A percentile compares a stretch with the other conserved stretches of the same genome.
These are phyloP conservation scores for Carex kokanica DNA, from an alignment of 176 grass and related monocot genomes.

Conservation along the genomic window DNA sequence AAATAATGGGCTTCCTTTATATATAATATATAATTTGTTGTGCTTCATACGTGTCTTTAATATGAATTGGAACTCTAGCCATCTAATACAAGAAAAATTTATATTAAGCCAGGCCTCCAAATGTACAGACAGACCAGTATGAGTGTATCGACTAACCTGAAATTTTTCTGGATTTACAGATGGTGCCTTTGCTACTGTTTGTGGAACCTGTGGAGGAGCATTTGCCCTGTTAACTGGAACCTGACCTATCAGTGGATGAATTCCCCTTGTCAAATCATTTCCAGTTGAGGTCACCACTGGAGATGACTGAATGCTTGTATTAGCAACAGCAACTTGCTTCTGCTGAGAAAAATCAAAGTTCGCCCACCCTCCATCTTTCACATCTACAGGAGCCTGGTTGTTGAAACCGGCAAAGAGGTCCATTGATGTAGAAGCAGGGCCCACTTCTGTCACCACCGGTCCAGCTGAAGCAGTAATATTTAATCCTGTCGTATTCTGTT, in stretches of 20 bases:
- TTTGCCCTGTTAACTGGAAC: constrained; percentile 2
- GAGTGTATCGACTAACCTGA: constrained; percentile 23
- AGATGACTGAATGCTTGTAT: constrained; percentile 36
- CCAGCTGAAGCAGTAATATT: neutral
- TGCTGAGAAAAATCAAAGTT: constrained; percentile 63
- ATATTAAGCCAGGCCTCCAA: neutral
- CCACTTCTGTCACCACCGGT: neutral
- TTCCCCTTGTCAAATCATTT: constrained; percentile 33
- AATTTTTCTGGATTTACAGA: constrained; percentile 20
- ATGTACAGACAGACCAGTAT: neutral
- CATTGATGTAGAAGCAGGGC: constrained; percentile 26
- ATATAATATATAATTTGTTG: neutral
- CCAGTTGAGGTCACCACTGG: constrained; percentile 33
- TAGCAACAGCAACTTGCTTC: constrained; percentile 28
- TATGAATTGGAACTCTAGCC: neutral
- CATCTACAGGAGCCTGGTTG: constrained; percentile 36
- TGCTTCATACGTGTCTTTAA: neutral
- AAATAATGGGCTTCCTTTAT: neutral
- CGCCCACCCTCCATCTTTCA: constrained; percentile 71
- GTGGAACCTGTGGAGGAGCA: constrained; percentile 18
- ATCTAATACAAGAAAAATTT: neutral
- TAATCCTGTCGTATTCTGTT: neutral
- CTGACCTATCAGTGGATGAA: constrained; percentile 26
- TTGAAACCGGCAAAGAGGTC: constrained; percentile 69
- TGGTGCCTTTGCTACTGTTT: constrained; percentile 9